A percentile compares a stretch with the other conserved stretches of the same genome.
phyloP scores from a whole-genome alignment of 1,139 yeast species.

The Protomyces macrosporus region DNA sequence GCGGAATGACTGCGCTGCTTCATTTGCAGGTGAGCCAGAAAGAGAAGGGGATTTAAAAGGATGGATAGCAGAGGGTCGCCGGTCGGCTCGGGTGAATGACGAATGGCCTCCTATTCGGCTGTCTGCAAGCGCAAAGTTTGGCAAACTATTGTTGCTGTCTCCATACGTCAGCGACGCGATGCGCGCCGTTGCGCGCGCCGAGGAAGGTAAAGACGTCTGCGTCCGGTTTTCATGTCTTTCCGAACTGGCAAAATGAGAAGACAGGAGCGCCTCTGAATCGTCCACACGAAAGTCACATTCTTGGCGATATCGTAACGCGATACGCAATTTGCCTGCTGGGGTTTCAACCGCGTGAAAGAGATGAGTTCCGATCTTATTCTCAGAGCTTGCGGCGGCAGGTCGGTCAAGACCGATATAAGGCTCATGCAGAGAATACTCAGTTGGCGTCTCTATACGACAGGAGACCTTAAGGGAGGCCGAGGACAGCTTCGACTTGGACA shows the following conservation, averaged over 20 bases:
- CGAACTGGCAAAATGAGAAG: conserved; percentile 53
- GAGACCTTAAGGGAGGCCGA: conserved; percentile 47
- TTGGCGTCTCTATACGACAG: conserved; percentile 46
- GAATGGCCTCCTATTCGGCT: neutral
- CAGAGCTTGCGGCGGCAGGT: neutral
- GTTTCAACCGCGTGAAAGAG: conserved; percentile 67
- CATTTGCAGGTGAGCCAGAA: conserved; percentile 38
- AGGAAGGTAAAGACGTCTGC: neutral
- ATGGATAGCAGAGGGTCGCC: conserved; percentile 31
- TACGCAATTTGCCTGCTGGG: conserved; percentile 63
- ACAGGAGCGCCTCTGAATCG: conserved; percentile 60
- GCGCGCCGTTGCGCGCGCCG: conserved; percentile 7
- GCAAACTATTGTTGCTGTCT: conserved; percentile 2
- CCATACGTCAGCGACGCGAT: neutral
- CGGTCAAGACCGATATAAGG: neutral
- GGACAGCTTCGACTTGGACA: conserved; percentile 42
- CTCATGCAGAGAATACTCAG: neutral
- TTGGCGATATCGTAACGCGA: conserved; percentile 72
- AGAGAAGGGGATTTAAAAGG: conserved; percentile 42
- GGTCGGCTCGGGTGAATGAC: neutral
- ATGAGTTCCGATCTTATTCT: conserved; percentile 41
- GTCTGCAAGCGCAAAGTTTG: neutral
- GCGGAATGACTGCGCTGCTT: conserved; percentile 30
- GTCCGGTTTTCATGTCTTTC: conserved; percentile 37
- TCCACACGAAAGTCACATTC: conserved; percentile 63